Conservation (phyloP, 169 alveolate genomes). For the Plasmodium adleri region DNA sequence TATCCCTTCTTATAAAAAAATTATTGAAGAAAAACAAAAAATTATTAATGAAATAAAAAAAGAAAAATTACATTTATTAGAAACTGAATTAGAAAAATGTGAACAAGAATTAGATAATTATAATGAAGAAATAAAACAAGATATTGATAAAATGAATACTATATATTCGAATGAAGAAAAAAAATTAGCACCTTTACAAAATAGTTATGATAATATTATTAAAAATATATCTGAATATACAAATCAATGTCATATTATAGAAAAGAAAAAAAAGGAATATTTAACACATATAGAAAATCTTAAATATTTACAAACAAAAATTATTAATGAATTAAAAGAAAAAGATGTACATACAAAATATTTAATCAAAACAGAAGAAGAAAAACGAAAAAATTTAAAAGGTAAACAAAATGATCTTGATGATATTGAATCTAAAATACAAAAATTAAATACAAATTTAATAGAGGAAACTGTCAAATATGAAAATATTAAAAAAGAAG, state of each 20-base stretch:
- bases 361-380: conserved; percentile 25
- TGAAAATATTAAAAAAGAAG: conserved; percentile 78
- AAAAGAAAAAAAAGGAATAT: conserved; percentile 56
- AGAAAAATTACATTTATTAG: conserved; percentile 79
- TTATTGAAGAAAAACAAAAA: conserved; percentile 78
- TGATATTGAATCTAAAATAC: conserved; percentile 43
- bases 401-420: conserved; percentile 18
- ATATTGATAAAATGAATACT: conserved; percentile 70
- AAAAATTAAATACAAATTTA: conserved; percentile 17
- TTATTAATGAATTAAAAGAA: conserved; percentile 55
- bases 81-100: conserved; percentile 80
- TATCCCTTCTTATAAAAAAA: conserved; percentile 72
- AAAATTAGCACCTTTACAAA: conserved; percentile 84
- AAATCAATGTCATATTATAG: conserved; percentile 77
- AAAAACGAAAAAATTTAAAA: conserved; percentile 24
- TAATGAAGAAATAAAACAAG: conserved; percentile 78
- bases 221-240: conserved; percentile 76
- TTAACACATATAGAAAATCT: conserved; percentile 29
- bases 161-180: conserved; percentile 79
- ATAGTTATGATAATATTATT: conserved; percentile 73
- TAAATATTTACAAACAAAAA: conserved; percentile 43
- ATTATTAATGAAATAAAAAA: conserved; percentile 69
- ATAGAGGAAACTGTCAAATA: conserved; percentile 69
- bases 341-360: conserved; percentile 52
- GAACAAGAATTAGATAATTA: conserved; percentile 80